Percentiles rank a stretch among this genome's conserved stretches.
Evolutionary conservation across 768 basidiomycete genomes (phyloP).

Genomic region (Porphyrellus cyaneotinctus): DNA sequence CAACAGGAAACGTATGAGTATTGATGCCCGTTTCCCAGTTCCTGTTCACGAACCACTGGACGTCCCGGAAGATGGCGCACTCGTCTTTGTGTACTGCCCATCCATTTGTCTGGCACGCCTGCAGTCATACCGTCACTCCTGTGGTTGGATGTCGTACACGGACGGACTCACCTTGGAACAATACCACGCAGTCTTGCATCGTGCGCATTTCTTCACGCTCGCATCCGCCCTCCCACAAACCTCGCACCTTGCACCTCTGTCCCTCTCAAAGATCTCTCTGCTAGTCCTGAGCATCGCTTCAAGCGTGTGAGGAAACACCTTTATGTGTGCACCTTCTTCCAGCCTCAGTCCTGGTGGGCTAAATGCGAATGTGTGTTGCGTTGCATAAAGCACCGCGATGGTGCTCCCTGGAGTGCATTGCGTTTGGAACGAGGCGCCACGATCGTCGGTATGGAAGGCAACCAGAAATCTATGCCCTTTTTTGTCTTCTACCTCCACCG

Average conservation of each 20-base stretch:
- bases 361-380: constrained; percentile 29
- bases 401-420: constrained; percentile 27
- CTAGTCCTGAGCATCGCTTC: constrained; percentile 27
- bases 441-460: constrained; percentile 32
- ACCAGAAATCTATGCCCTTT: constrained; percentile 22
- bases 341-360: constrained; percentile 28
- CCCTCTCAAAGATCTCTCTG: constrained; percentile 18
- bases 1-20: constrained; percentile 20
- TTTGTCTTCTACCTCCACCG: constrained; percentile 28
- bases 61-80: constrained; percentile 24
- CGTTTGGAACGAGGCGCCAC: constrained; percentile 21
- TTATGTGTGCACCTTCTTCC: constrained; percentile 23
- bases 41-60: constrained; percentile 29
- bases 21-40: constrained; percentile 22
- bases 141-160: background rate
- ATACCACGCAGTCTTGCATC: constrained; percentile 28
- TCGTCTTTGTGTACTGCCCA: constrained; percentile 23
- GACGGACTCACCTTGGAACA: constrained; percentile 26
- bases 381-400: constrained; percentile 30
- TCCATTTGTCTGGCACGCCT: constrained; percentile 22
- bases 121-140: constrained; percentile 3
- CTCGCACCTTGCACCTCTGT: constrained; percentile 20
- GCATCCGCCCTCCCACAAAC: constrained; percentile 17
- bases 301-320: constrained; percentile 26
- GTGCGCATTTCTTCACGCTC: constrained; percentile 23